Evolutionary conservation across 2,329 filamentous ascomycete species (phyloP).

Genomic region (Xylariaceae sp.): DNA sequence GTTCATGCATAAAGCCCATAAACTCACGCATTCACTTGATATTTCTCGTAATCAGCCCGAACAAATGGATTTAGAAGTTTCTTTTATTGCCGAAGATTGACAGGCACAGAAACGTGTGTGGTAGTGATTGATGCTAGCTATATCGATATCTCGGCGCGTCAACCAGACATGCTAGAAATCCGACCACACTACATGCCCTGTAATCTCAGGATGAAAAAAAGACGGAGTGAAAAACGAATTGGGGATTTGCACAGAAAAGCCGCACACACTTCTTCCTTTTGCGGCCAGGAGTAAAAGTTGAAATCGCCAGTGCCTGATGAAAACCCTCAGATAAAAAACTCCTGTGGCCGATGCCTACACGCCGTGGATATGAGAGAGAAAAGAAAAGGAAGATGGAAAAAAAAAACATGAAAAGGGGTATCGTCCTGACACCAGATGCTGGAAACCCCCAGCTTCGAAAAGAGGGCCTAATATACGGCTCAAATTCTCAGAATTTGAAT

Average conservation of each 20-base stretch:
- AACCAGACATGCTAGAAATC: slow-evolving; percentile 2
- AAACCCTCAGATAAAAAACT: slow-evolving; percentile 13
- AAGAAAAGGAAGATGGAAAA: background rate
- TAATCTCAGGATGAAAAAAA: slow-evolving; percentile 3
- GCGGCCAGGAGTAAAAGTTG: background rate
- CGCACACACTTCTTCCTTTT: slow-evolving; percentile 3
- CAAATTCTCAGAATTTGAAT: background rate
- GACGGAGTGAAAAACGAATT: background rate
- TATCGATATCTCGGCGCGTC: background rate
- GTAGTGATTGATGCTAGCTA: background rate
- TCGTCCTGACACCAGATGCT: slow-evolving; percentile 25
- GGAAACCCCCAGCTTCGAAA: slow-evolving; percentile 15
- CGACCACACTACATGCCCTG: slow-evolving; percentile 9
- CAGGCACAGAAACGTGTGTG: background rate
- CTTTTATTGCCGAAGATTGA: too few species aligned
- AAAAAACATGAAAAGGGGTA: slow-evolving; percentile 18
- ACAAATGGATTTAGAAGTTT: background rate
- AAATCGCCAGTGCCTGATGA: background rate
- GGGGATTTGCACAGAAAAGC: slow-evolving; percentile 12
- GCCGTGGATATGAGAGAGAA: slow-evolving; percentile 7
- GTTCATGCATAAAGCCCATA: too few species aligned
- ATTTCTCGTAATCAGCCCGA: too few species aligned
- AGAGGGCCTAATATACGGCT: slow-evolving; percentile 1
- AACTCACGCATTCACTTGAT: too few species aligned
- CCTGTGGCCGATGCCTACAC: slow-evolving; percentile 19